phyloP scores from a whole-genome alignment of 2,329 filamentous ascomycete species.

The Colletotrichum horii region DNA sequence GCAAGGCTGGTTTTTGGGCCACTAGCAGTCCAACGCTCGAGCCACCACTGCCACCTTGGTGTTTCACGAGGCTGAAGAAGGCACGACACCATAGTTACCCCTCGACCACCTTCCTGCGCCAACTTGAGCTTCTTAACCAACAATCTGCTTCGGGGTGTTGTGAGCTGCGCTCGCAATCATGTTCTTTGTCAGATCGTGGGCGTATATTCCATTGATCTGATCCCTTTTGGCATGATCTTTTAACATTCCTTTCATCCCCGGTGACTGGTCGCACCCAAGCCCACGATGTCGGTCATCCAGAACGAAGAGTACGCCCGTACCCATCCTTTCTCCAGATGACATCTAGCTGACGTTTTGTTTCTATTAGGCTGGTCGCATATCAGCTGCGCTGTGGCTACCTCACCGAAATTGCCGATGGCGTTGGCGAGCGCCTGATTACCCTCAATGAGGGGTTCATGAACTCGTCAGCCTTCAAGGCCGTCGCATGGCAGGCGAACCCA shows the following conservation, averaged over 20 bases:
- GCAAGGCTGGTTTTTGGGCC: constrained; percentile 8
- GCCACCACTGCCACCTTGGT: not conserved
- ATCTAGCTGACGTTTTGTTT: not conserved
- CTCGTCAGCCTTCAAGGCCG: constrained; percentile 80
- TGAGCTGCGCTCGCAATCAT: constrained; percentile 20
- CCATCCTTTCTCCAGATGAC: not conserved
- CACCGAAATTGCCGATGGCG: constrained; percentile 79
- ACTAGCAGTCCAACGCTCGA: not conserved
- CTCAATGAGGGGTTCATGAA: constrained; percentile 82
- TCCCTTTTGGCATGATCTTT: constrained; percentile 5
- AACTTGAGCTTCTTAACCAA: not conserved
- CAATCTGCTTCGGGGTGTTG: not conserved
- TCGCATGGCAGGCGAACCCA: constrained; percentile 78
- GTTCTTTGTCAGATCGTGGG: constrained; percentile 1
- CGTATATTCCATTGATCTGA: not conserved
- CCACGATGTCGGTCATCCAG: constrained; percentile 48
- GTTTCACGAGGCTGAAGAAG: constrained; percentile 25
- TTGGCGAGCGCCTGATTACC: constrained; percentile 83
- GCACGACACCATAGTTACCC: not conserved
- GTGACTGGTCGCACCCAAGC: constrained; percentile 5
- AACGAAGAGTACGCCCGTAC: constrained; percentile 43
- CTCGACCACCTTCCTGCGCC: not conserved
- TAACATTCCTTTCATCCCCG: not conserved
- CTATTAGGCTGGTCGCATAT: constrained; percentile 75
- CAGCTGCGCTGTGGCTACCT: constrained; percentile 83